Evolutionary conservation across 2,329 filamentous ascomycete species (phyloP).

Genomic region (Botrytis tulipae): DNA sequence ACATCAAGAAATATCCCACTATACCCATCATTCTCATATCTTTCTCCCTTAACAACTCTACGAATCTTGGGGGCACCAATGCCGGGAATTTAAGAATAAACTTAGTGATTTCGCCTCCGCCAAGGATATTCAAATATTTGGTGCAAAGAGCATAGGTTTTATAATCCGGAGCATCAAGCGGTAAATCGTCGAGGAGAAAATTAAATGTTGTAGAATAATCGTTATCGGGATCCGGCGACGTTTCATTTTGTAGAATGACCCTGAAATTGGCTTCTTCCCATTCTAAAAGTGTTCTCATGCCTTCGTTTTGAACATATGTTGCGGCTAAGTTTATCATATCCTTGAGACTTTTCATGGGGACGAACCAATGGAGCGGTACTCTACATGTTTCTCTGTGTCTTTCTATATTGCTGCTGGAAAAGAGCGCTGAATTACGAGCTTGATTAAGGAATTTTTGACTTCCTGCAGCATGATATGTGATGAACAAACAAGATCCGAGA

Average conservation of each 20-base stretch:
- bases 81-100: constrained; percentile 3
- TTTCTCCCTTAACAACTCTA: constrained; percentile 2
- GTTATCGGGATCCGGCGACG: neutral
- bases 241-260: neutral
- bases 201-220: neutral
- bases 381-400: neutral
- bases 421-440: neutral
- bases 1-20: constrained; percentile 15
- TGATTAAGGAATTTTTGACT: neutral
- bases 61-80: neutral
- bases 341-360: neutral
- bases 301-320: neutral
- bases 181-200: constrained; percentile 5
- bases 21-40: constrained; percentile 3
- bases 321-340: constrained; percentile 4
- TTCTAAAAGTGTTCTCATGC: neutral
- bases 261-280: neutral
- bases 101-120: neutral
- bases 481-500: constrained; percentile 2
- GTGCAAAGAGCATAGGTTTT: neutral
- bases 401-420: neutral
- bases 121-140: neutral
- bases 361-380: constrained; percentile 16
- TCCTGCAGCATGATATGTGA: neutral
- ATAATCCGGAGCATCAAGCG: neutral